Percentiles rank a stretch among this genome's conserved stretches.
phyloP scores from a whole-genome alignment of 1,284 basidiomycete genomes.

The Puccinia coronata region DNA sequence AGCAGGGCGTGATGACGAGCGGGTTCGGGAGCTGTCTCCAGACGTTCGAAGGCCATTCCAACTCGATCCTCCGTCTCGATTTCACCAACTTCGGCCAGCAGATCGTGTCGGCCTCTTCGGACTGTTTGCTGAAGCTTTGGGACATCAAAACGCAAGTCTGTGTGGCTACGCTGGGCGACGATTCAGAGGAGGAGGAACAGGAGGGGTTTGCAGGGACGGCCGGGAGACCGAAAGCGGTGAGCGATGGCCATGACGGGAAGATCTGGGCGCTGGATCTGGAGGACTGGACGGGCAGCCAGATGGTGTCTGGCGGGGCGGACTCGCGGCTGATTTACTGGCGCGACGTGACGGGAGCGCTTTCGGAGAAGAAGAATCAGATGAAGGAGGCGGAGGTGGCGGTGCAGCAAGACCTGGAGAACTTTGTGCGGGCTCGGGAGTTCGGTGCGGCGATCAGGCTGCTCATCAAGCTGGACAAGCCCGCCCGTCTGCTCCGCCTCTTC shows the following conservation, averaged over 20 bases:
- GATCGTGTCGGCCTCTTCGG: slow-evolving; percentile 82
- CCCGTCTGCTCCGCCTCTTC: slow-evolving; percentile 80
- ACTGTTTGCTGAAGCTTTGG: slow-evolving; percentile 96
- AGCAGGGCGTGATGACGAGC: not conserved
- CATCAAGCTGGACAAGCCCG: slow-evolving; percentile 87
- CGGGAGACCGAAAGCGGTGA: slow-evolving; percentile 32
- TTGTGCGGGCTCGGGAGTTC: slow-evolving; percentile 83
- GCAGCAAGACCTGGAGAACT: slow-evolving; percentile 96
- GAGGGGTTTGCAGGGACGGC: slow-evolving; percentile 54
- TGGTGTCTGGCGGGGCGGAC: slow-evolving; percentile 92
- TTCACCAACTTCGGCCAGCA: slow-evolving; percentile 83
- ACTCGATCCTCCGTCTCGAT: slow-evolving; percentile 89
- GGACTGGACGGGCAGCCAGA: slow-evolving; percentile 69
- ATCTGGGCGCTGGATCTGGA: slow-evolving; percentile 88
- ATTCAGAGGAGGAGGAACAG: slow-evolving; percentile 79
- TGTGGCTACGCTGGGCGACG: slow-evolving; percentile 84
- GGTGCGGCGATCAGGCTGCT: slow-evolving; percentile 85
- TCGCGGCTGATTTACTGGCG: slow-evolving; percentile 90
- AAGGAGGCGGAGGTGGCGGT: slow-evolving; percentile 73
- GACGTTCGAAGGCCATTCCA: slow-evolving; percentile 96
- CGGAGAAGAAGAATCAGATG: slow-evolving; percentile 70
- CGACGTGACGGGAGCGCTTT: slow-evolving; percentile 80
- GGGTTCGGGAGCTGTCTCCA: slow-evolving; percentile 53
- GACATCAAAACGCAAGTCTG: slow-evolving; percentile 86
- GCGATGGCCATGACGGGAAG: slow-evolving; percentile 60